Base-by-base conservation (phyloP, 2,329 filamentous ascomycete species). In the Fusarium hostae region DNA sequence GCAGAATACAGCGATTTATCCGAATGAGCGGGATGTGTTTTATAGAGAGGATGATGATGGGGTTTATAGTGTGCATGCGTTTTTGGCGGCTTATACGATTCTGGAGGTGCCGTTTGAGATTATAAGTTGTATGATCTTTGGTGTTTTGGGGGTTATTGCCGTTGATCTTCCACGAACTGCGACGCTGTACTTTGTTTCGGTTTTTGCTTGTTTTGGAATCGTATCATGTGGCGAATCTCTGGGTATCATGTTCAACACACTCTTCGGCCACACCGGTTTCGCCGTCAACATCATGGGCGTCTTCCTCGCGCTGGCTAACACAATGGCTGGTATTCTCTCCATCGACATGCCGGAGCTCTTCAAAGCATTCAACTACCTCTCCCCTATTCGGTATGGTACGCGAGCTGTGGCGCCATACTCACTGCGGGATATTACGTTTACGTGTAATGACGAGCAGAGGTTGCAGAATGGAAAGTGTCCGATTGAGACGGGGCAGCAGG, bases 181-280 rank as follows among this genome's bases (percentile, higher is more conserved):
- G 0, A 82, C 86, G 66, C 88, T 93, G 78, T 92, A 91, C 79
- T 92, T 94, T 73, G 86, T 92, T 44, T 84, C 87, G 56, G 85
- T 88, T 4, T 93, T 91, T 80, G 89, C 91, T 72, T 90, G 89
- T 70, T 94, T 94, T 76, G 91, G 89, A 71, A 88, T 94, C 59
- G 90, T 93, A 20, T 91, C 85, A 59, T 94, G 91, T 75, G 92
- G 92, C 30, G 92, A 94, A 82, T 92, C 89, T 58, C 77, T 94
- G 2, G 92, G 92, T 2, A 94, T 95, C 76, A 89, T 94, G 82
- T 94, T 94, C 84, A 94, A 94, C 81, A 94, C 92, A 1, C 81
- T 94, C 12, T 92, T 94, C 78, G 80, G 78, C 11, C 92, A 94
- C 76, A 92, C 91, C 0, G 92, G 92, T 4, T 94, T 94, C 78